Evolutionary conservation across 1,284 basidiomycete genomes (phyloP).

Genomic region (Marasmius sp.): DNA sequence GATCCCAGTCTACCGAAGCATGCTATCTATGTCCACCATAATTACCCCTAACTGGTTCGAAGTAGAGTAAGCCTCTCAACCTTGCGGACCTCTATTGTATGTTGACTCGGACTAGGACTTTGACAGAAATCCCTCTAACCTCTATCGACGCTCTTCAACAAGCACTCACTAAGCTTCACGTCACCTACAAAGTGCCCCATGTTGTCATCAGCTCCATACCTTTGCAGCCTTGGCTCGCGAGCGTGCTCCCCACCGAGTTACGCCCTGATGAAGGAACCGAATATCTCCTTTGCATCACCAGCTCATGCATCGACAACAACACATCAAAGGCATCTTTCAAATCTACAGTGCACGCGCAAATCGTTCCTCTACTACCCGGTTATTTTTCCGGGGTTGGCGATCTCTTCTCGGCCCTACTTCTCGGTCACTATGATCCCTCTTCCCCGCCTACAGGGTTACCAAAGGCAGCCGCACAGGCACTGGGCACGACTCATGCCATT

Average conservation of each 20-base stretch:
- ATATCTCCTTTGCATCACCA: slow-evolving; percentile 78
- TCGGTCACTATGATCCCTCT: slow-evolving; percentile 70
- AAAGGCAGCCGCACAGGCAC: slow-evolving; percentile 65
- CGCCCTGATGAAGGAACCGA: slow-evolving; percentile 36
- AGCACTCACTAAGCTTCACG: slow-evolving; percentile 78
- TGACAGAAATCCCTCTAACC: slow-evolving; percentile 72
- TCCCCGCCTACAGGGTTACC: slow-evolving; percentile 44
- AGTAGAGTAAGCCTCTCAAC: slow-evolving; percentile 71
- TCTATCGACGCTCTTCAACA: slow-evolving; percentile 65
- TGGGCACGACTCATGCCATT: slow-evolving; percentile 86
- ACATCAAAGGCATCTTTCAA: slow-evolving; percentile 6
- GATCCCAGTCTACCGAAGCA: slow-evolving; percentile 82
- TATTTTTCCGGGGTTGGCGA: slow-evolving; percentile 98
- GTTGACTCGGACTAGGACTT: slow-evolving; percentile 45
- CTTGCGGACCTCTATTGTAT: background rate
- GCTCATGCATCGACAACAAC: slow-evolving; percentile 34
- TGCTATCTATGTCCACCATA: slow-evolving; percentile 82
- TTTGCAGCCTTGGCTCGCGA: slow-evolving; percentile 52
- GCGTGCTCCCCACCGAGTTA: slow-evolving; percentile 46
- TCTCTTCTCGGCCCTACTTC: slow-evolving; percentile 90
- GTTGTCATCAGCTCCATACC: slow-evolving; percentile 93
- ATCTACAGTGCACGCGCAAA: slow-evolving; percentile 63
- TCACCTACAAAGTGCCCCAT: slow-evolving; percentile 73
- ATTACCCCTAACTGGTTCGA: slow-evolving; percentile 99
- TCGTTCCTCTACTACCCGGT: slow-evolving; percentile 81